Base-by-base conservation (phyloP, 305 asterid species). In the Ilex paraguariensis region DNA sequence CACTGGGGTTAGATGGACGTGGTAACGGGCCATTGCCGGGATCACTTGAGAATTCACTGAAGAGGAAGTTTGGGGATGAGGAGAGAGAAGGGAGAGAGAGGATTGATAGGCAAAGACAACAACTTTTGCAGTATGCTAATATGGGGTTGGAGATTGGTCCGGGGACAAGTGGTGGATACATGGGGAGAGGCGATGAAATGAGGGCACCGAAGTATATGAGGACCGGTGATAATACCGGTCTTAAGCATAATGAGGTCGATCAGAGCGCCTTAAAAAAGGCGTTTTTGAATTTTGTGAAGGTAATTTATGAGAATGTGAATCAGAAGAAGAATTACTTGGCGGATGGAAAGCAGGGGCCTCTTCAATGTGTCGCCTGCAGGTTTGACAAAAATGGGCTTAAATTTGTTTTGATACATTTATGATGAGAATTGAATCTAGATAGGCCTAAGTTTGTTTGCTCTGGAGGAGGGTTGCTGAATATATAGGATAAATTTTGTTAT, bases 361-460 rank as follows among this genome's bases (percentile, higher is more conserved):
- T 93, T 65, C 75, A 81, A 53, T 93, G 98, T 72, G 79, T 87
- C 58, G 95, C 83, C 61, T 93, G 98, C 82, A 86, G 95, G 95
- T 87, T 67, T 75, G 91, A 59, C 70, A 52, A 11, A 66, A 69
- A 65, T 67, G 53, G 16, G 53, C 13, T 49, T 49, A 12, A 7
- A 12, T 49, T 49, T 49, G 53, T n/a, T 49, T 7, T 36, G 42
- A 0, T 36, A 4, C 6, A 36, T 36, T 36, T 8, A 36, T 8
- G 42, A 36, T 36, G 6, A 36, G 42, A 36, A 36, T 36, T 36
- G 28, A 36, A 36, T 36, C 42, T 36, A 36, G 42, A 8, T 36
- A 8, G 42, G 28, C 28, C 9, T 36, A 36, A 36, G 1, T 36
- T 36, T 36, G 42, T 36, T 36, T 36, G 42, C 42, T 36, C 3